Percentiles rank a stretch among this genome's conserved stretches.
Evolutionary conservation across 2,329 filamentous ascomycete species (phyloP).

Genomic region (Fusarium sp.): DNA sequence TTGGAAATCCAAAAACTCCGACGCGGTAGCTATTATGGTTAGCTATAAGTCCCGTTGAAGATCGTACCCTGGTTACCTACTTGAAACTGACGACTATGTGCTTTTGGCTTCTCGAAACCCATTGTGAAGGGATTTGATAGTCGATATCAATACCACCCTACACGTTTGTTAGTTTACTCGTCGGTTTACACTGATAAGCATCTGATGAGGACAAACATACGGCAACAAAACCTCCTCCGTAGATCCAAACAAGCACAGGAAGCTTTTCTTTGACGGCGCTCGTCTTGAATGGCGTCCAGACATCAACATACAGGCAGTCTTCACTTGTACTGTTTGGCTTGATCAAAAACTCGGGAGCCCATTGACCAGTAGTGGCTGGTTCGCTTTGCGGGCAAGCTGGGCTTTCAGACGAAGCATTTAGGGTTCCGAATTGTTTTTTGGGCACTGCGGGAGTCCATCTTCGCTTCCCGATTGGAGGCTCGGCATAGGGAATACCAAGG

Average conservation of each 20-base stretch:
- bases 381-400: conserved; percentile 18
- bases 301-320: conserved; percentile 6
- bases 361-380: background rate
- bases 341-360: conserved; percentile 19
- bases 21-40: conserved; percentile 3
- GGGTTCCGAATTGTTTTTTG: background rate
- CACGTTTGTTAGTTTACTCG: background rate
- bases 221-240: conserved; percentile 6
- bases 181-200: too few relatives aligned
- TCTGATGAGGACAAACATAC: background rate
- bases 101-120: conserved; percentile 11
- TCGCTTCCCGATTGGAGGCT: background rate
- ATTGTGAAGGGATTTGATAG: conserved; percentile 8
- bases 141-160: conserved; percentile 13
- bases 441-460: conserved; percentile 10
- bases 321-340: conserved; percentile 19
- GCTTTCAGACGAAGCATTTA: conserved; percentile 1
- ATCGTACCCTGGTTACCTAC: background rate
- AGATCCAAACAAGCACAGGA: conserved; percentile 15
- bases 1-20: conserved; percentile 12
- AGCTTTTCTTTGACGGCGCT: background rate
- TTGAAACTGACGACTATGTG: conserved; percentile 25
- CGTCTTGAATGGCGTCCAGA: background rate
- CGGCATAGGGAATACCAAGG: conserved; percentile 20
- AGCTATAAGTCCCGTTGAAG: background rate